Percentiles rank a stretch among this genome's conserved stretches.
Conservation (phyloP, 495 filamentous ascomycete species). For the Aspergillus incahuasiensis region DNA sequence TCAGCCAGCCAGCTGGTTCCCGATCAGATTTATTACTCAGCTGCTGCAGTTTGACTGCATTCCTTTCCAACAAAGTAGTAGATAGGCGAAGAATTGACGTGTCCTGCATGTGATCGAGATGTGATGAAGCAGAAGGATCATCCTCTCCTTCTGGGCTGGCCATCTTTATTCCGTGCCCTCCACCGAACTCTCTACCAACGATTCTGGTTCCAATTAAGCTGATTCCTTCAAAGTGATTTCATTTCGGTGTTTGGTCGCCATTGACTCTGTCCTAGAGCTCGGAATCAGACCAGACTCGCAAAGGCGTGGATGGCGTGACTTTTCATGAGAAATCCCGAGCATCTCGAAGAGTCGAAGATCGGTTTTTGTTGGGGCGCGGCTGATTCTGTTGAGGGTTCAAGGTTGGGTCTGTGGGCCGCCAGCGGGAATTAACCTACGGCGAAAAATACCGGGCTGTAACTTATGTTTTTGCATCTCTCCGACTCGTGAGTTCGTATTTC, state of each 20-base stretch:
- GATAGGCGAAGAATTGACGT: background rate
- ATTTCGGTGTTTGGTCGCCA: no score
- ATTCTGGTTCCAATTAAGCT: no score
- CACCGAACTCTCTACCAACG: background rate
- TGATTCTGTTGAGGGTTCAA: constrained; percentile 10
- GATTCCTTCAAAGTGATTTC: no score
- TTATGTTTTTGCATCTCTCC: background rate
- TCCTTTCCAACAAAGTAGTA: no score
- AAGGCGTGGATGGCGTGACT: constrained; percentile 3
- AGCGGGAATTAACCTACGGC: background rate
- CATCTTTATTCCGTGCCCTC: background rate
- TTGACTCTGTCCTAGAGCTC: no score
- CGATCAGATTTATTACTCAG: background rate
- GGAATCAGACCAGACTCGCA: no score
- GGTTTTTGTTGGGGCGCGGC: constrained; percentile 9
- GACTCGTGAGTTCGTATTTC: background rate
- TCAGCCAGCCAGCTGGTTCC: background rate
- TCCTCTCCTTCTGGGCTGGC: background rate
- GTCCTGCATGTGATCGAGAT: background rate
- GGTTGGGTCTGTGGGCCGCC: background rate
- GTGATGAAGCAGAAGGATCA: background rate
- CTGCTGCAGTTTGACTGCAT: background rate
- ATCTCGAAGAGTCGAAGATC: background rate
- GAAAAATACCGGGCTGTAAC: constrained; percentile 2
- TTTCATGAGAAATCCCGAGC: background rate